Percentiles rank a stretch among this genome's conserved stretches.
Evolutionary conservation across 129 eudicot genomes (phyloP).

Genomic region (Cynara cardunculus): DNA sequence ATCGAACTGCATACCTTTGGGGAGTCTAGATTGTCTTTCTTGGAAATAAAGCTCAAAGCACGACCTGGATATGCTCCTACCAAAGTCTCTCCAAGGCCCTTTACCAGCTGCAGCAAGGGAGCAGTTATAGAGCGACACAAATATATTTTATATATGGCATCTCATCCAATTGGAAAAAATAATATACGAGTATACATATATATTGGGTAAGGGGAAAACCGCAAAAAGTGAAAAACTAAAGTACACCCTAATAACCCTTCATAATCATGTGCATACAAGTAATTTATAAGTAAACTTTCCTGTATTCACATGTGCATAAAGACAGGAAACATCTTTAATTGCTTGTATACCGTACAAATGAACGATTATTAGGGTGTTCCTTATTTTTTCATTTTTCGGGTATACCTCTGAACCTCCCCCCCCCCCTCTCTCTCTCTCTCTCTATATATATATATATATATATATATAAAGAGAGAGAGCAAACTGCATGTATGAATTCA

Average conservation of each 20-base stretch:
- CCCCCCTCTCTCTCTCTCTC: neutral
- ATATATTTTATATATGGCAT: neutral
- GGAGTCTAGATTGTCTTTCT: constrained; percentile 68
- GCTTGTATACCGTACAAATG: no score
- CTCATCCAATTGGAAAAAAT: neutral
- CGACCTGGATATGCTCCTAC: constrained; percentile 88
- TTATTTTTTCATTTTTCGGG: no score
- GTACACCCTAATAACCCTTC: no score
- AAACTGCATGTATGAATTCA: neutral
- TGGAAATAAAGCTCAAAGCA: constrained; percentile 78
- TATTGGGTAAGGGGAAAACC: no score
- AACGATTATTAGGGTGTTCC: no score
- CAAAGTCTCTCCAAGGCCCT: constrained; percentile 93
- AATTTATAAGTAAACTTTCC: no score
- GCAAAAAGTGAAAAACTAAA: no score
- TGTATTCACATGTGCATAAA: no score
- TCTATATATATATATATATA: neutral
- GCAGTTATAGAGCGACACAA: neutral
- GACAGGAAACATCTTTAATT: no score
- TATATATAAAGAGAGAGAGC: neutral
- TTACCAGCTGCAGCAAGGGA: constrained; percentile 57
- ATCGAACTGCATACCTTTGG: constrained; percentile 51
- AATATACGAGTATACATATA: neutral
- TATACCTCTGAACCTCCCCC: no score
- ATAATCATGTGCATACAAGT: no score